phyloP scores from a whole-genome alignment of 331 rosid genomes.

The Prunus yedoensis region DNA sequence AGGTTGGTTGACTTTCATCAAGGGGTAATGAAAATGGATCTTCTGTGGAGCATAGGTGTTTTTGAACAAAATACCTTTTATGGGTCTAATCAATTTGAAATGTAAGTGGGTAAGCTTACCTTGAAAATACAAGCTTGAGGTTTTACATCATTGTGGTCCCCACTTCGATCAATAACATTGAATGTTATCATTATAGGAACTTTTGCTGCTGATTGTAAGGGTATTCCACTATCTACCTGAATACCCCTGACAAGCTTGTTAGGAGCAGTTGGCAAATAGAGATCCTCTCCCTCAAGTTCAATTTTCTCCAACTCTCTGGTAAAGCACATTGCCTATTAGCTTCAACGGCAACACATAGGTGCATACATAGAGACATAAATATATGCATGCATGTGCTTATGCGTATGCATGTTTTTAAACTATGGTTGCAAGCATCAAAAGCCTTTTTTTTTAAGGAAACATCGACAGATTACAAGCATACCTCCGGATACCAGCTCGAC shows the following conservation, averaged over 20 bases:
- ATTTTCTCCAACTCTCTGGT: slow-evolving; percentile 94
- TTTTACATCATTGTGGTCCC: no score
- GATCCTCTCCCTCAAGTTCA: slow-evolving; percentile 80
- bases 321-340: slow-evolving; percentile 19
- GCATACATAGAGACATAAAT: neutral
- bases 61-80: no score
- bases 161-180: no score
- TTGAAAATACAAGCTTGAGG: no score
- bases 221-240: no score
- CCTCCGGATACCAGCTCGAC: slow-evolving; percentile 90
- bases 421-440: slow-evolving; percentile 12
- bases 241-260: slow-evolving; percentile 78
- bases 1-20: no score
- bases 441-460: neutral
- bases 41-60: no score
- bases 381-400: neutral
- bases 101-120: no score
- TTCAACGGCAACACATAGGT: slow-evolving; percentile 4
- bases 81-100: no score
- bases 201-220: no score
- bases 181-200: no score
- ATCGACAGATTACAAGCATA: slow-evolving; percentile 21
- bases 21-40: no score
- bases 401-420: neutral
- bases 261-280: slow-evolving; percentile 90